Conservation (phyloP, 495 filamentous ascomycete species). For the Penicillium canescens region DNA sequence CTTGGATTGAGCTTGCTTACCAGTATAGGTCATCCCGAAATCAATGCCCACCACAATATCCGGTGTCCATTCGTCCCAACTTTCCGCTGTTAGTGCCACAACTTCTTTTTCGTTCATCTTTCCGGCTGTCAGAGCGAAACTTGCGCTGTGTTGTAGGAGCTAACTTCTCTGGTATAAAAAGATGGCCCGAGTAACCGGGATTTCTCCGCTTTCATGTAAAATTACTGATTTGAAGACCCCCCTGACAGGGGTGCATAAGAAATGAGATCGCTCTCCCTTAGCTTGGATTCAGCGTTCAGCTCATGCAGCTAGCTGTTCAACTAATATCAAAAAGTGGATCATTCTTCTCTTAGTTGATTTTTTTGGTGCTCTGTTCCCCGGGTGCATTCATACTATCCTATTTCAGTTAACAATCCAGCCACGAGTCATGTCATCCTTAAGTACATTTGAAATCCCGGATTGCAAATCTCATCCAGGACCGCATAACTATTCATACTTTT, state of each 20-base stretch:
- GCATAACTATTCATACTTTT: too few relatives aligned
- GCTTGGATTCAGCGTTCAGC: background rate
- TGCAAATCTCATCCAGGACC: background rate
- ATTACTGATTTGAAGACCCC: background rate
- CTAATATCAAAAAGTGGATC: too few relatives aligned
- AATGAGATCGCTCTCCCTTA: background rate
- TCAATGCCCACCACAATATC: constrained; percentile 62
- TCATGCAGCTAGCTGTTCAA: background rate
- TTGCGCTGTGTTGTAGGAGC: too few relatives aligned
- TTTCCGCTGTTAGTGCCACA: constrained; percentile 1
- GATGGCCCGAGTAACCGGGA: background rate
- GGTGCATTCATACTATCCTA: background rate
- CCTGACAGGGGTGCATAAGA: background rate
- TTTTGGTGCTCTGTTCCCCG: too few relatives aligned
- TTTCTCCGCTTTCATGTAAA: background rate
- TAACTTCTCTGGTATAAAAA: background rate
- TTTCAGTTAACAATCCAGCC: background rate
- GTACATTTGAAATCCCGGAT: background rate
- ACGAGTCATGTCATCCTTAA: background rate
- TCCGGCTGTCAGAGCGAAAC: background rate
- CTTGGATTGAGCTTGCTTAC: constrained; percentile 27
- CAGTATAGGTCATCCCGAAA: constrained; percentile 63
- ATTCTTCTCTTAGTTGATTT: too few relatives aligned
- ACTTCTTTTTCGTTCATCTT: constrained; percentile 25
- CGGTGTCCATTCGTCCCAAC: constrained; percentile 24